These are phyloP conservation scores for Iris macrosiphon DNA, from an alignment of 106 monocot species.

Conservation along the genomic window DNA sequence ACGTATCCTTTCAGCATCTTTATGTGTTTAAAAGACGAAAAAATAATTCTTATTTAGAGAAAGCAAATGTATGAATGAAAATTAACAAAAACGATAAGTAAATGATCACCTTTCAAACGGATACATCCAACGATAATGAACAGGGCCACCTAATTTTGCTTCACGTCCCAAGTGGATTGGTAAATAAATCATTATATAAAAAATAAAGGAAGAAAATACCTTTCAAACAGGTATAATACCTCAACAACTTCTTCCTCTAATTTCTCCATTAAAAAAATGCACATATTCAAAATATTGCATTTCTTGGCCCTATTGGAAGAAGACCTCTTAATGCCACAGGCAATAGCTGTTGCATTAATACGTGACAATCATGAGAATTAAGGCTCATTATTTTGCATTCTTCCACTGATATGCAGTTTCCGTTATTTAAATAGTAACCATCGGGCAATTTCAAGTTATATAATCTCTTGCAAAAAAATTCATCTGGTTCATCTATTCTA, in stretches of 20 bases:
- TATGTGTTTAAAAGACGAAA: background rate
- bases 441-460: background rate
- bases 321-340: background rate
- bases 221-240: too few relatives aligned
- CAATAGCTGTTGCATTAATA: constrained; percentile 1
- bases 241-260: too few relatives aligned
- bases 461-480: background rate
- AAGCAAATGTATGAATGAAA: too few relatives aligned
- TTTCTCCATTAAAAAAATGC: too few relatives aligned
- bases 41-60: too few relatives aligned
- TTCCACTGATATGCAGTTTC: background rate
- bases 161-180: background rate
- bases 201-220: background rate
- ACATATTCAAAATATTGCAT: too few relatives aligned
- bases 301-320: too few relatives aligned
- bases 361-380: background rate
- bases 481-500: too few relatives aligned
- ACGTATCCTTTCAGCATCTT: background rate
- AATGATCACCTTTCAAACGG: background rate
- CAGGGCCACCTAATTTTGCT: too few relatives aligned
- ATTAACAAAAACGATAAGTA: background rate
- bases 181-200: background rate
- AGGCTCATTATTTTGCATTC: background rate
- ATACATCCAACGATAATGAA: too few relatives aligned
- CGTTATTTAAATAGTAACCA: background rate